Conservation (phyloP, 2,329 filamentous ascomycete species). For the Ceratocystis lukuohia region DNA sequence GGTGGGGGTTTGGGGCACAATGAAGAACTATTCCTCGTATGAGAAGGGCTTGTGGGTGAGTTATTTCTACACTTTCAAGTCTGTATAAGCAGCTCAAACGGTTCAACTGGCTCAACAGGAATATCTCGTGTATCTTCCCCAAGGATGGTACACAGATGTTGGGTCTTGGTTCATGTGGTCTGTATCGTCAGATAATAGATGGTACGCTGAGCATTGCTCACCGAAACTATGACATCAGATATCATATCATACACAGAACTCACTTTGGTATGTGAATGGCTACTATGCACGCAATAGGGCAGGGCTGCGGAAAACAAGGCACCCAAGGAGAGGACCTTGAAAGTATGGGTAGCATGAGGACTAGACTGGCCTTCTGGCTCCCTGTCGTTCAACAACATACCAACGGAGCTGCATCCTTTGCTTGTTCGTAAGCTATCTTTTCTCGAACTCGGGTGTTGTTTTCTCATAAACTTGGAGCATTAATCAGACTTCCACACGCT, state of each 20-base stretch:
- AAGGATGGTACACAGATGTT: too few relatives aligned
- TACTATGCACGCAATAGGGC: not conserved
- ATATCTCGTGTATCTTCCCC: not conserved
- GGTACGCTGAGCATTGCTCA: not conserved
- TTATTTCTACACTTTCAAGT: not conserved
- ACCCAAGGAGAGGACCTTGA: not conserved
- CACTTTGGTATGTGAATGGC: not conserved
- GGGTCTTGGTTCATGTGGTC: not conserved
- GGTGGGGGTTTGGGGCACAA: not conserved
- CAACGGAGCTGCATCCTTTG: not conserved
- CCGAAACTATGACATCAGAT: not conserved
- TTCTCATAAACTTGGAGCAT: not conserved
- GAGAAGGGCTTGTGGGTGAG: not conserved
- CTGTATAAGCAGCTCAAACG: not conserved
- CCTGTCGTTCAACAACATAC: not conserved
- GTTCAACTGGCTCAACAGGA: not conserved
- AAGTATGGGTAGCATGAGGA: not conserved
- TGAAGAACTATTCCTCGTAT: not conserved
- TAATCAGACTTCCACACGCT: not conserved
- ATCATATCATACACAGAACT: not conserved
- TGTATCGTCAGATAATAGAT: not conserved
- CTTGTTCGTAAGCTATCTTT: not conserved
- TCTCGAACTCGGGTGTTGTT: not conserved
- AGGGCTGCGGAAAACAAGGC: not conserved
- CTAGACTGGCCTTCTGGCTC: not conserved